Evolutionary conservation across 2,329 filamentous ascomycete species (phyloP).

Genomic region (Diplodia sapinea): DNA sequence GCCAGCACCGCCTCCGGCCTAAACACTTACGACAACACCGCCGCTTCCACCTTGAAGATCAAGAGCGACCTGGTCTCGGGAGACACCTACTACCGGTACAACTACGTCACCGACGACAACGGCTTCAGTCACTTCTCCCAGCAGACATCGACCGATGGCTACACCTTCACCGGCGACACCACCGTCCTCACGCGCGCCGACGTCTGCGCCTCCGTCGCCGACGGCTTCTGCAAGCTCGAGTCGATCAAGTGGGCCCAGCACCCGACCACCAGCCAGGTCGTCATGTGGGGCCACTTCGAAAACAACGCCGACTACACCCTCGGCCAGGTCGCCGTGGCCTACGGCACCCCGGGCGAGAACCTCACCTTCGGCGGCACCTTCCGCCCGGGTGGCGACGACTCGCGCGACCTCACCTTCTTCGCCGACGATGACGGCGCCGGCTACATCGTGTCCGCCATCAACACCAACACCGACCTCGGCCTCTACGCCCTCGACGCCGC

Average conservation of each 20-base stretch:
- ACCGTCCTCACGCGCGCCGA: slow-evolving; percentile 23
- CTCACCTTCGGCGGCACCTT: slow-evolving; percentile 35
- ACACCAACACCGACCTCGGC: slow-evolving; percentile 36
- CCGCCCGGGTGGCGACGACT: slow-evolving; percentile 34
- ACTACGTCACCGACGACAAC: slow-evolving; percentile 33
- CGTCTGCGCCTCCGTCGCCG: background rate
- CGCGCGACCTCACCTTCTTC: slow-evolving; percentile 37
- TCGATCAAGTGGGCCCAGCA: slow-evolving; percentile 32
- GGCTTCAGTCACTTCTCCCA: slow-evolving; percentile 34
- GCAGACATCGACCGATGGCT: slow-evolving; percentile 35
- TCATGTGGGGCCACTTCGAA: slow-evolving; percentile 37
- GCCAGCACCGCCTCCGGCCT: slow-evolving; percentile 29
- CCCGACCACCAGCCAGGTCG: slow-evolving; percentile 31
- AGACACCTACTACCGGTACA: slow-evolving; percentile 35
- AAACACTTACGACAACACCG: slow-evolving; percentile 35
- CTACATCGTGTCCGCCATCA: slow-evolving; percentile 34
- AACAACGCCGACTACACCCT: slow-evolving; percentile 34
- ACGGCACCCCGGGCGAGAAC: slow-evolving; percentile 31
- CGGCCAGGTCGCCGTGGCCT: slow-evolving; percentile 36
- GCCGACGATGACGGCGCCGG: slow-evolving; percentile 32
- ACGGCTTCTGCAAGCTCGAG: slow-evolving; percentile 35
- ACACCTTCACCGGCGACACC: slow-evolving; percentile 35
- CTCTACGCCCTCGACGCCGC: slow-evolving; percentile 35
- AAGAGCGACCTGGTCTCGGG: slow-evolving; percentile 32
- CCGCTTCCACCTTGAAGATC: slow-evolving; percentile 14